These are phyloP conservation scores for Casuarina equisetifolia DNA, from an alignment of 306 rosid species.

Conservation along the genomic window DNA sequence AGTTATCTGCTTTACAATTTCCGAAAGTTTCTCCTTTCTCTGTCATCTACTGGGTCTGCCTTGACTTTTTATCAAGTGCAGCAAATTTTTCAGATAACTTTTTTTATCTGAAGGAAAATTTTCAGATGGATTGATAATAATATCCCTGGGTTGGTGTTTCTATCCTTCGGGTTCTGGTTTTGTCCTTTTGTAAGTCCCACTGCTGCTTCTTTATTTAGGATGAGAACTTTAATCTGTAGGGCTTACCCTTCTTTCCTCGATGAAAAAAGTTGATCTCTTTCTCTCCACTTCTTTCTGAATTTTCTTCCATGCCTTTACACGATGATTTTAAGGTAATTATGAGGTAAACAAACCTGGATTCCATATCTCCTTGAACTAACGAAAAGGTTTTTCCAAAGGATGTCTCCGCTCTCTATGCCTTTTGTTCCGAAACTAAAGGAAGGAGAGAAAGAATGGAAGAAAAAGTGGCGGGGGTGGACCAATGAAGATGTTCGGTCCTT, in stretches of 20 bases:
- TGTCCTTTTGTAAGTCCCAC: neutral
- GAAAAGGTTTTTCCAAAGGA: constrained; percentile 12
- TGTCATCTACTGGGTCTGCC: neutral
- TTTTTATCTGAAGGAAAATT: too few species aligned
- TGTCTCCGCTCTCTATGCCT: constrained; percentile 13
- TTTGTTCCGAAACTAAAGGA: neutral
- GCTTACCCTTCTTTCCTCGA: neutral
- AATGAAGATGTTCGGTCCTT: neutral
- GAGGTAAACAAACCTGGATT: neutral
- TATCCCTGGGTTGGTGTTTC: neutral
- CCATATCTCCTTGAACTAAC: constrained; percentile 4
- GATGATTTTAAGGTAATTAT: neutral
- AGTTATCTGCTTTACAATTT: neutral
- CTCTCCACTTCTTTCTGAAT: neutral
- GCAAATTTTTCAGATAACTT: neutral
- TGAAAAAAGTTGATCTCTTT: neutral
- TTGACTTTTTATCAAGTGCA: neutral
- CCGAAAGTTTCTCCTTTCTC: neutral
- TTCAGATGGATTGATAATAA: neutral
- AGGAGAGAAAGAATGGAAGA: neutral
- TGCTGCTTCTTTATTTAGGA: neutral
- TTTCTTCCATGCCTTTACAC: neutral
- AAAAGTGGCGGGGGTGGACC: neutral
- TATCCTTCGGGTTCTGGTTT: neutral
- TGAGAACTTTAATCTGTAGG: neutral